Evolutionary conservation across 2,329 filamentous ascomycete species (phyloP).

Genomic region (Penicillium frequentans): DNA sequence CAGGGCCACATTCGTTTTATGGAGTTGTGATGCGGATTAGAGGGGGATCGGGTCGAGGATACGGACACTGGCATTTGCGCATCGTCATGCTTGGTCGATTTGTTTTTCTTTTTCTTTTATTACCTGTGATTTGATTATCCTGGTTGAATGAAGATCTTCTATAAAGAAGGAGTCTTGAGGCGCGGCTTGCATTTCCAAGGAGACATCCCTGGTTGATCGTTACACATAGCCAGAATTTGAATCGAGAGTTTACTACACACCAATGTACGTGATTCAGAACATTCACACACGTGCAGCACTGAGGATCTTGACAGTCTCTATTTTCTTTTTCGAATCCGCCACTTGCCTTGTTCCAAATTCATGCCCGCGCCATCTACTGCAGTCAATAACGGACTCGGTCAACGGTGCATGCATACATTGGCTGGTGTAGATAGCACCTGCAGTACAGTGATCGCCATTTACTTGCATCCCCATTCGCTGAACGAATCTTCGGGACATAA

Average conservation of each 20-base stretch:
- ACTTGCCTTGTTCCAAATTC: not conserved
- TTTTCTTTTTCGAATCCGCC: not conserved
- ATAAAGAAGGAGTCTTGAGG: constrained; percentile 2
- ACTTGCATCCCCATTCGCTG: constrained; percentile 4
- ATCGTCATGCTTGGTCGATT: not conserved
- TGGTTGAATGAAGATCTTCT: constrained; percentile 3
- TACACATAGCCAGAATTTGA: not conserved
- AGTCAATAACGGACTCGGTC: constrained; percentile 5
- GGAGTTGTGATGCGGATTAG: not conserved
- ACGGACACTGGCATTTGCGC: not conserved
- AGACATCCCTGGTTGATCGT: constrained; percentile 10
- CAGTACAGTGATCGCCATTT: not conserved
- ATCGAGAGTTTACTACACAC: not conserved
- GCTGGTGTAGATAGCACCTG: not conserved
- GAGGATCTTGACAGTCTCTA: not conserved
- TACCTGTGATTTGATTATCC: not conserved
- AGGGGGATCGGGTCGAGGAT: not conserved
- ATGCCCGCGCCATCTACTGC: not conserved
- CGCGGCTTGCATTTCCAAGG: constrained; percentile 8
- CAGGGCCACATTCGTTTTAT: not conserved
- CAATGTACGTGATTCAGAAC: not conserved
- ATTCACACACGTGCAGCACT: not conserved
- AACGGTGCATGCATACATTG: constrained; percentile 8
- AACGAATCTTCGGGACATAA: not conserved
- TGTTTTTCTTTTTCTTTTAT: not conserved